These are phyloP conservation scores for Solanum infundibuliforme DNA, from an alignment of 257 asterid species.

Conservation along the genomic window DNA sequence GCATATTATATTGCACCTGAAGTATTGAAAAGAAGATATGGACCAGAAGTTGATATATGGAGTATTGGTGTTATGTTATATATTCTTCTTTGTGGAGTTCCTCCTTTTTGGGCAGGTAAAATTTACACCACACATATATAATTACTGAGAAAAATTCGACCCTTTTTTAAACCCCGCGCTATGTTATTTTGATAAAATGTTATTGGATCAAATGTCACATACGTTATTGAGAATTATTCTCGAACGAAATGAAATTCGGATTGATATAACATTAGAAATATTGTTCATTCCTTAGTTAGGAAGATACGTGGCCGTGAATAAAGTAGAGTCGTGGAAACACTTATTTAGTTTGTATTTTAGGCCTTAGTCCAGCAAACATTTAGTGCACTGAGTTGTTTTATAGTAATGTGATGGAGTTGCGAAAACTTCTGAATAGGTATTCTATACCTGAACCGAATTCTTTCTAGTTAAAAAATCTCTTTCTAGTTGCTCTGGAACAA, in stretches of 20 bases:
- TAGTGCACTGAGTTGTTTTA: neutral
- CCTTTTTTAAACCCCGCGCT: rapidly evolving
- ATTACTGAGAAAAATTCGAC: neutral
- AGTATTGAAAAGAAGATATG: constrained; percentile 75
- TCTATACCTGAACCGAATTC: too few species aligned
- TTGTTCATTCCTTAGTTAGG: neutral
- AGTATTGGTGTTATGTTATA: constrained; percentile 90
- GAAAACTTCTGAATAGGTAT: too few species aligned
- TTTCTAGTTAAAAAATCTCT: too few species aligned
- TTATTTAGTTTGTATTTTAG: rapidly evolving
- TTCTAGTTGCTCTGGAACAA: neutral
- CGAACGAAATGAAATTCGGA: neutral
- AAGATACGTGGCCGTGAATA: neutral
- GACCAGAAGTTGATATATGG: constrained; percentile 92
- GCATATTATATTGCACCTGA: constrained; percentile 94
- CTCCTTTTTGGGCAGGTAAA: constrained; percentile 85
- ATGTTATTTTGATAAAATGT: neutral
- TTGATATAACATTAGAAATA: neutral
- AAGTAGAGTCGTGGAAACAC: neutral
- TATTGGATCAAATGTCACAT: neutral
- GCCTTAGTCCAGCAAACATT: neutral
- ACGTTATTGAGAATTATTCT: too few species aligned
- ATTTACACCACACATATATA: neutral
- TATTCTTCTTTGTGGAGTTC: constrained; percentile 80
- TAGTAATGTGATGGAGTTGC: too few species aligned